A percentile compares a stretch with the other conserved stretches of the same genome.
Evolutionary conservation across 108 stramenopile genomes (phyloP).

Genomic region (Cylindrotheca fusiformis): DNA sequence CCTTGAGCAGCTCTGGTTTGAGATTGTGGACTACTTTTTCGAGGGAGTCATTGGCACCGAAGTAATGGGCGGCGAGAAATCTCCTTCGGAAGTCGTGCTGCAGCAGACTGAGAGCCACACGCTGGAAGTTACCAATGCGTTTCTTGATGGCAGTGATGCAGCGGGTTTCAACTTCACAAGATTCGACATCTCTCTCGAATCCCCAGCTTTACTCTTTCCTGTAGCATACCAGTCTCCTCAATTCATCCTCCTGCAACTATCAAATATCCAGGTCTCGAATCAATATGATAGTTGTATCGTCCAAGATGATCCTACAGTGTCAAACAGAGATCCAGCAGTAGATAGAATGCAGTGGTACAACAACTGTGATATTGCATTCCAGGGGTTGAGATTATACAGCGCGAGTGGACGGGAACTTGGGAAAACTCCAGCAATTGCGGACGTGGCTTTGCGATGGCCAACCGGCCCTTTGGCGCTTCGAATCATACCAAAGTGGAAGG

Average conservation of each 20-base stretch:
- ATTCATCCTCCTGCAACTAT: constrained; percentile 44
- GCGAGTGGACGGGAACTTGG: constrained; percentile 42
- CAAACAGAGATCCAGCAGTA: not conserved
- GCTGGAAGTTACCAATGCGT: not conserved
- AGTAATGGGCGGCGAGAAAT: constrained; percentile 49
- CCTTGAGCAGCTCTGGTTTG: constrained; percentile 75
- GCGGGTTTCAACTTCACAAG: constrained; percentile 45
- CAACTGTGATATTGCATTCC: constrained; percentile 36
- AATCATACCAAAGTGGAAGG: constrained; percentile 66
- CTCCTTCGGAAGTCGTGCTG: not conserved
- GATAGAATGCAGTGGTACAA: constrained; percentile 66
- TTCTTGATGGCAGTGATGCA: constrained; percentile 35
- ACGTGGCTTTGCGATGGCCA: constrained; percentile 56
- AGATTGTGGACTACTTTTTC: constrained; percentile 81
- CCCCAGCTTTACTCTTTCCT: constrained; percentile 70
- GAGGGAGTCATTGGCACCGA: constrained; percentile 70
- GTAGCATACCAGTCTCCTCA: constrained; percentile 63
- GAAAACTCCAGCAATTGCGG: constrained; percentile 12
- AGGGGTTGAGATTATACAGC: constrained; percentile 26
- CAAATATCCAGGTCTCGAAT: constrained; percentile 34
- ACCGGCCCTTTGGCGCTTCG: constrained; percentile 48
- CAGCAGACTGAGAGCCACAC: not conserved
- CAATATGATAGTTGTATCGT: constrained; percentile 24
- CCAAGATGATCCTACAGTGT: constrained; percentile 2
- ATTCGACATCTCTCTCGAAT: constrained; percentile 52